A percentile compares a stretch with the other conserved stretches of the same genome.
Evolutionary conservation across 1,284 basidiomycete species (phyloP).

Genomic region (Porodaedalea pini): DNA sequence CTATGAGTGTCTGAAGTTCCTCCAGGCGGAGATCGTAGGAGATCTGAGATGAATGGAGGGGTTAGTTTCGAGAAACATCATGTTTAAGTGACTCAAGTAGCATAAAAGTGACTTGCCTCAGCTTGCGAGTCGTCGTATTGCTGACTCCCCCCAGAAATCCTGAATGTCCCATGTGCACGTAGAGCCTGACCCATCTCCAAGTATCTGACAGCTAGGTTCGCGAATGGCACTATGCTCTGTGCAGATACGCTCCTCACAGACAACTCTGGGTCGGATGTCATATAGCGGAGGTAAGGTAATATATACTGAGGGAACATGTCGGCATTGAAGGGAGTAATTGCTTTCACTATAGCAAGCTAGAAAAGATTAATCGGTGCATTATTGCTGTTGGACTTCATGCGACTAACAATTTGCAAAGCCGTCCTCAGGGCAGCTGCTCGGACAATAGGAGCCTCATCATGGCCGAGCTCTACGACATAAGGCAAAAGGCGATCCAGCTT

Average conservation of each 20-base stretch:
- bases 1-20: constrained; percentile 82
- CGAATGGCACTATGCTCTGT: constrained; percentile 79
- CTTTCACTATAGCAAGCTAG: constrained; percentile 80
- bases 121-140: constrained; percentile 74
- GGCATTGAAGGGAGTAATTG: constrained; percentile 87
- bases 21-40: constrained; percentile 85
- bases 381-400: constrained; percentile 6
- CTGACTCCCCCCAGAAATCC: constrained; percentile 57
- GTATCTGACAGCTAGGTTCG: constrained; percentile 80
- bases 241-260: constrained; percentile 91
- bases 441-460: constrained; percentile 82
- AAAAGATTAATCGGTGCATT: constrained; percentile 13
- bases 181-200: constrained; percentile 91
- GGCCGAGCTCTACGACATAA: constrained; percentile 84
- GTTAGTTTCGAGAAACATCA: constrained; percentile 1
- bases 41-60: constrained; percentile 46
- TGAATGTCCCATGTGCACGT: constrained; percentile 76
- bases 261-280: constrained; percentile 80
- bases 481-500: constrained; percentile 94
- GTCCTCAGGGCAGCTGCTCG: constrained; percentile 78
- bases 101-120: constrained; percentile 48
- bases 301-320: constrained; percentile 94
- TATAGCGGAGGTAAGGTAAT: constrained; percentile 82
- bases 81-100: not conserved
- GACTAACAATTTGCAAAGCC: constrained; percentile 78